phyloP scores from a whole-genome alignment of 192 early-diverging fungal genomes.

The Linnemannia exigua region DNA sequence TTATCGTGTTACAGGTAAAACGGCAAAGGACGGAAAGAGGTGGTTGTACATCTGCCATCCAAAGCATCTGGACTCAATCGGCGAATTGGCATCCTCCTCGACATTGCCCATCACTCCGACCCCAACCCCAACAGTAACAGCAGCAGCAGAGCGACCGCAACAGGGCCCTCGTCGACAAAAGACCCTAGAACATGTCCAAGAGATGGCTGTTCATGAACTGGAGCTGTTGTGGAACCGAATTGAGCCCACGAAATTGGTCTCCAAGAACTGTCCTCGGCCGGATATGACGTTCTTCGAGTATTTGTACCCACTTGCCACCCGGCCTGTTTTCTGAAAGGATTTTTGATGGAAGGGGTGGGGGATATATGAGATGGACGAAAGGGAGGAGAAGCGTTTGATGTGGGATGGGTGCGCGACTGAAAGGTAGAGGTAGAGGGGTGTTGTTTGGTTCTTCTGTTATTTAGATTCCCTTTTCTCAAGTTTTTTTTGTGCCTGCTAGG shows the following conservation, averaged over 20 bases:
- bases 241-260: conserved; percentile 23
- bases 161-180: conserved; percentile 28
- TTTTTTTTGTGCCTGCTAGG: too few relatives aligned
- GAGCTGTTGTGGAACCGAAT: conserved; percentile 42
- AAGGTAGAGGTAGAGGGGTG: too few relatives aligned
- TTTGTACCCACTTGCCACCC: conserved; percentile 44
- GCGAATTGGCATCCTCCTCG: conserved; percentile 4
- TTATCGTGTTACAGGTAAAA: conserved; percentile 38
- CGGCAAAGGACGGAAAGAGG: conserved; percentile 47
- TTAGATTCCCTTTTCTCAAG: too few relatives aligned
- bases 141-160: conserved; percentile 4
- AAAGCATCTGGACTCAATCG: conserved; percentile 36
- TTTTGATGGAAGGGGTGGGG: not conserved
- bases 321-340: conserved; percentile 19
- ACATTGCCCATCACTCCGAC: not conserved
- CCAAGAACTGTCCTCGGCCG: conserved; percentile 15
- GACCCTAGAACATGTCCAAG: conserved; percentile 51
- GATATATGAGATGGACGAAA: not conserved
- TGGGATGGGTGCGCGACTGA: too few relatives aligned
- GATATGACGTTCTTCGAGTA: conserved; percentile 57
- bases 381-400: too few relatives aligned
- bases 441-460: too few relatives aligned
- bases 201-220: conserved; percentile 38
- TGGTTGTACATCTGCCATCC: conserved; percentile 59
- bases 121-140: not conserved